Evolutionary conservation across 139 green algal genomes (phyloP).

Genomic region (Klebsormidium nitens): DNA sequence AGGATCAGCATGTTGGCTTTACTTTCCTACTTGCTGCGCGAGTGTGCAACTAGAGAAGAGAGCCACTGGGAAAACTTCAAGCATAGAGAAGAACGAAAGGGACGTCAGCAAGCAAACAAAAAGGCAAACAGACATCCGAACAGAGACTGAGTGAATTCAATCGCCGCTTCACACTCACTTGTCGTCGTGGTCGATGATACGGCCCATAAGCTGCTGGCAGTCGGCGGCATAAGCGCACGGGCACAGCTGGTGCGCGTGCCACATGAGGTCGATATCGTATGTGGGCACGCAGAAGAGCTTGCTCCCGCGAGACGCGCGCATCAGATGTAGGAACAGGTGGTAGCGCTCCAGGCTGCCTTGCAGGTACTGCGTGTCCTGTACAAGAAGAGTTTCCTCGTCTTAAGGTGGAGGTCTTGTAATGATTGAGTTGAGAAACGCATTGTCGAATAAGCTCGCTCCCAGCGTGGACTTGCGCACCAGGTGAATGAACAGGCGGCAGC

Average conservation of each 20-base stretch:
- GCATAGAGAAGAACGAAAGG: no score
- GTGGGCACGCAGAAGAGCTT: constrained; percentile 19
- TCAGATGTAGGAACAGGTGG: constrained; percentile 13
- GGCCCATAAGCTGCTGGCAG: neutral
- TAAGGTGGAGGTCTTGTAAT: no score
- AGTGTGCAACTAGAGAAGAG: no score
- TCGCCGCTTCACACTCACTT: constrained; percentile 1
- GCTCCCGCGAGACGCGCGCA: neutral
- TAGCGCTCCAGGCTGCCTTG: constrained; percentile 10
- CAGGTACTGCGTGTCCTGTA: neutral
- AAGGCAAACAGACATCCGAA: no score
- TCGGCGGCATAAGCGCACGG: constrained; percentile 8
- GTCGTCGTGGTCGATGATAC: constrained; percentile 21
- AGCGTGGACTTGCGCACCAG: no score
- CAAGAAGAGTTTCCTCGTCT: no score
- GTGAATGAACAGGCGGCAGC: no score
- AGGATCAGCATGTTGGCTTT: neutral
- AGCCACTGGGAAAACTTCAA: no score
- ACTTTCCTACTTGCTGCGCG: constrained; percentile 2
- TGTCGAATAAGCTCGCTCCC: no score
- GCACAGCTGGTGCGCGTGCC: constrained; percentile 31
- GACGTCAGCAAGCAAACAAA: no score
- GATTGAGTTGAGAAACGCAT: no score
- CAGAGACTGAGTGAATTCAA: no score
- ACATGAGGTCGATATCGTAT: constrained; percentile 36